A percentile compares a stretch with the other conserved stretches of the same genome.
These are phyloP conservation scores for Begonia loranthoides DNA, from an alignment of 306 rosid genomes.

Conservation along the genomic window DNA sequence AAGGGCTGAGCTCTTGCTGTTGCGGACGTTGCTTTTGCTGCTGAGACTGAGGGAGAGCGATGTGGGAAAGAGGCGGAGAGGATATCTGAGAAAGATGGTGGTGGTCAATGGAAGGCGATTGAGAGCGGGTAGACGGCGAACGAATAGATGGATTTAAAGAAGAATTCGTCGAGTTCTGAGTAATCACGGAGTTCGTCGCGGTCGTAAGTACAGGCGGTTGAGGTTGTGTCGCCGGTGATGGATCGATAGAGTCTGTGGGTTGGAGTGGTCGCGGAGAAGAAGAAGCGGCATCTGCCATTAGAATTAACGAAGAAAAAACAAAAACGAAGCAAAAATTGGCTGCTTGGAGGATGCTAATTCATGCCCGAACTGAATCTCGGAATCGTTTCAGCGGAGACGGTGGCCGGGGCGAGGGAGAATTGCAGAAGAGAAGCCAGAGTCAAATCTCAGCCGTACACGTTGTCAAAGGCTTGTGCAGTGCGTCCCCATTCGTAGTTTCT, in stretches of 20 bases:
- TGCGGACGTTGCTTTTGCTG: slow-evolving; percentile 18
- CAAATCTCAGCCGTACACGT: not conserved
- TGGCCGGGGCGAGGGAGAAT: not conserved
- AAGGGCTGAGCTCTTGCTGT: slow-evolving; percentile 15
- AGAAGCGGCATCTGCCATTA: slow-evolving; percentile 39
- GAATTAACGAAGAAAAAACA: not conserved
- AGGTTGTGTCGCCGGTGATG: slow-evolving; percentile 8
- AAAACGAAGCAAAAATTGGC: not conserved
- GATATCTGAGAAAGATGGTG: slow-evolving; percentile 30
- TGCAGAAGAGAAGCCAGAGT: not conserved
- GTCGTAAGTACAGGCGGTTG: slow-evolving; percentile 1
- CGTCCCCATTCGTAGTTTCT: too few species aligned
- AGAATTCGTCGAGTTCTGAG: slow-evolving; percentile 25
- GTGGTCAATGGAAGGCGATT: slow-evolving; percentile 38
- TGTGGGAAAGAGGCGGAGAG: slow-evolving; percentile 38
- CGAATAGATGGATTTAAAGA: slow-evolving; percentile 23
- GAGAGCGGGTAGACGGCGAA: slow-evolving; percentile 36
- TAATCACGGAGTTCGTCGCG: slow-evolving; percentile 13
- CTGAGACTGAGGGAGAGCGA: slow-evolving; percentile 33
- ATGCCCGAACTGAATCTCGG: slow-evolving; percentile 2
- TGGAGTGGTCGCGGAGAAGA: slow-evolving; percentile 35
- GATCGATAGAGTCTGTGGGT: slow-evolving; percentile 23
- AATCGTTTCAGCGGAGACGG: not conserved
- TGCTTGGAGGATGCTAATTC: slow-evolving; percentile 5
- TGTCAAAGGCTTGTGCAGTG: not conserved